phyloP scores from a whole-genome alignment of 2,329 filamentous ascomycete species.

The Cladosporium sp. region DNA sequence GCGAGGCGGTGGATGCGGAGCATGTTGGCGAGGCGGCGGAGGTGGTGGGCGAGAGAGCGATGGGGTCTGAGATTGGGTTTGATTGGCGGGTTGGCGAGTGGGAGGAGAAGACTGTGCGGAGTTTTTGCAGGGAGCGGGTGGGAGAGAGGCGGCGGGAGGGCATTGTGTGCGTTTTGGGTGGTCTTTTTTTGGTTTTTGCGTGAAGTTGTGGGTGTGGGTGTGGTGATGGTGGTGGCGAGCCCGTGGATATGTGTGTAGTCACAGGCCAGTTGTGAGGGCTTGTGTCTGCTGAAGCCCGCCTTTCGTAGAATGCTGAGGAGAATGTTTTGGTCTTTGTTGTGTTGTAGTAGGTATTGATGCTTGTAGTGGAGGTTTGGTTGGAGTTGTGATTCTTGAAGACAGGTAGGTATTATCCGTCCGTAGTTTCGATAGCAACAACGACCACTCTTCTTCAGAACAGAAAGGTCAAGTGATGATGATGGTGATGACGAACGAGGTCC shows the following conservation, averaged over 20 bases:
- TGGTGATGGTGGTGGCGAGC: not conserved
- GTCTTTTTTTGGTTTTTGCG: constrained; percentile 10
- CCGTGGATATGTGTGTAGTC: no score
- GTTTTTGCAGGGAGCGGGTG: constrained; percentile 24
- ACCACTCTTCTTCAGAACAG: not conserved
- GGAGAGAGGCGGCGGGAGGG: constrained; percentile 19
- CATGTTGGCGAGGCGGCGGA: not conserved
- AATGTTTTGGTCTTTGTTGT: not conserved
- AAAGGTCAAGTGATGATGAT: not conserved
- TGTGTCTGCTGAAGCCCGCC: not conserved
- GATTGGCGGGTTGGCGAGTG: not conserved
- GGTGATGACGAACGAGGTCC: not conserved
- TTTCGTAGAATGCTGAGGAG: not conserved
- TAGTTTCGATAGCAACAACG: not conserved
- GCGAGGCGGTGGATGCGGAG: constrained; percentile 10
- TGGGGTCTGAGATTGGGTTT: no score
- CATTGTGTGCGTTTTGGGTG: constrained; percentile 14
- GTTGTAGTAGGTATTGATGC: no score
- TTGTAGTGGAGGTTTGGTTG: no score
- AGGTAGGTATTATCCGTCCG: no score
- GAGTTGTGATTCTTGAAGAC: no score
- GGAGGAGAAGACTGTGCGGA: constrained; percentile 23
- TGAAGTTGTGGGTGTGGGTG: constrained; percentile 7
- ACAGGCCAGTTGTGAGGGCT: not conserved
- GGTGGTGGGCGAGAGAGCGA: not conserved